Evolutionary conservation across 192 early-diverging fungal species (phyloP).

Genomic region (Gryganskiella cystojenkinii): DNA sequence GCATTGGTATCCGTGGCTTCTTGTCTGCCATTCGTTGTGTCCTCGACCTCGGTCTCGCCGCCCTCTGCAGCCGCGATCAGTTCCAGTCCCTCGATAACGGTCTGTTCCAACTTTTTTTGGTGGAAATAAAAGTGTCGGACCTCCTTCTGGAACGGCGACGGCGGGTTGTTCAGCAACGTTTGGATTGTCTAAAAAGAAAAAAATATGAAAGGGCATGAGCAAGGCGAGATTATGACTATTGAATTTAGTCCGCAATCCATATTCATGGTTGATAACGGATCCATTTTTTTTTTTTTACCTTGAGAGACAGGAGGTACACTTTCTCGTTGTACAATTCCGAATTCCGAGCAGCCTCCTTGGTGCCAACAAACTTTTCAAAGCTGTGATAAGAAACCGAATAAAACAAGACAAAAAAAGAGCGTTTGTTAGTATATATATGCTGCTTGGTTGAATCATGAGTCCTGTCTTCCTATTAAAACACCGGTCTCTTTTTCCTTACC

Average conservation of each 20-base stretch:
- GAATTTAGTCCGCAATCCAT: no score
- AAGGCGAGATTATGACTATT: no score
- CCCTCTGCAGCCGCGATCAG: conserved; percentile 33
- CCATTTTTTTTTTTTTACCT: conserved; percentile 9
- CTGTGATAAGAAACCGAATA: conserved; percentile 3
- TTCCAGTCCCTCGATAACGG: conserved; percentile 49
- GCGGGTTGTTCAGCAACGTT: conserved; percentile 46
- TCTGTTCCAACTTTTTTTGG: conserved; percentile 33
- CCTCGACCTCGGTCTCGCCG: background rate
- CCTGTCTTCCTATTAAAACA: no score
- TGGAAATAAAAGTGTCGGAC: conserved; percentile 40
- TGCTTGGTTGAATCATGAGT: no score
- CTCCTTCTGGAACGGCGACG: conserved; percentile 33
- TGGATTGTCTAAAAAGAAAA: conserved; percentile 28
- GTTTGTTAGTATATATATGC: no score
- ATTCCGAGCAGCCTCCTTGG: conserved; percentile 57
- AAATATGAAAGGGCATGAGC: background rate
- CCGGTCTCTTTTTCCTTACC: conserved; percentile 51
- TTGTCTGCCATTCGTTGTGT: background rate
- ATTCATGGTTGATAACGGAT: background rate
- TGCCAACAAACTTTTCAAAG: conserved; percentile 66
- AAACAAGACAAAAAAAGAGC: no score
- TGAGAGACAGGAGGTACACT: conserved; percentile 61
- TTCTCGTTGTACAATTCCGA: conserved; percentile 69
- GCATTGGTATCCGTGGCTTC: background rate